Conservation (phyloP, 2,329 filamentous ascomycete genomes). For the Hypomyces rosellus region DNA sequence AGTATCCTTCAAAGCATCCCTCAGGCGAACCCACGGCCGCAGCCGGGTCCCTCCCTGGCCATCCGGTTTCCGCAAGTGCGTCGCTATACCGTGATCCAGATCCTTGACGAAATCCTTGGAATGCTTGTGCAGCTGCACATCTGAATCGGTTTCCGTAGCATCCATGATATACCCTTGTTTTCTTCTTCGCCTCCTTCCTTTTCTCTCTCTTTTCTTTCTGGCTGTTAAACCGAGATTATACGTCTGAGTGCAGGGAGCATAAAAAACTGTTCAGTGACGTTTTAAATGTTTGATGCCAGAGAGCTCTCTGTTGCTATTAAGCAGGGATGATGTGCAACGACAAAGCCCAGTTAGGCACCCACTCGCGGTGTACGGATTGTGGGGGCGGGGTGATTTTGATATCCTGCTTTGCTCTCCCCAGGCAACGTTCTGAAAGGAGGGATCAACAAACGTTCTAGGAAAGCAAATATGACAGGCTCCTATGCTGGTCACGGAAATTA, state of each 20-base stretch:
- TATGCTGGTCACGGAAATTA: too few relatives aligned
- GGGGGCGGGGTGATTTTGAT: too few relatives aligned
- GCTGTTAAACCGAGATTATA: neutral
- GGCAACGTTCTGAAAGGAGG: too few relatives aligned
- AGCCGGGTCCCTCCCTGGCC: constrained; percentile 35
- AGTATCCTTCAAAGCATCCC: constrained; percentile 43
- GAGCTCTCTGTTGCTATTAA: too few relatives aligned
- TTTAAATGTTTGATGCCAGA: neutral
- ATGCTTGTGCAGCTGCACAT: constrained; percentile 56
- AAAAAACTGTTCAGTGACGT: neutral
- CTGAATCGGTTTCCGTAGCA: constrained; percentile 51
- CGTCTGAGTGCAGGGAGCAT: neutral
- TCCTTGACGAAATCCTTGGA: constrained; percentile 54
- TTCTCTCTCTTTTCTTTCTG: neutral
- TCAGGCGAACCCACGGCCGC: constrained; percentile 43
- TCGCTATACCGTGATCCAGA: constrained; percentile 46
- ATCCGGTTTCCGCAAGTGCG: constrained; percentile 48
- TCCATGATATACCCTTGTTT: constrained; percentile 42
- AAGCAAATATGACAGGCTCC: too few relatives aligned
- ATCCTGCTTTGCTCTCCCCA: too few relatives aligned
- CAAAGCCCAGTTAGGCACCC: too few relatives aligned
- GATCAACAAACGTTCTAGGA: too few relatives aligned
- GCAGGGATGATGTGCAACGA: too few relatives aligned
- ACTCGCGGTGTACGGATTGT: too few relatives aligned
- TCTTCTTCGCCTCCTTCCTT: neutral